A percentile compares a stretch with the other conserved stretches of the same genome.
These are phyloP conservation scores for Massospora cicadina DNA, from an alignment of 371 early-diverging fungal species.

Conservation along the genomic window DNA sequence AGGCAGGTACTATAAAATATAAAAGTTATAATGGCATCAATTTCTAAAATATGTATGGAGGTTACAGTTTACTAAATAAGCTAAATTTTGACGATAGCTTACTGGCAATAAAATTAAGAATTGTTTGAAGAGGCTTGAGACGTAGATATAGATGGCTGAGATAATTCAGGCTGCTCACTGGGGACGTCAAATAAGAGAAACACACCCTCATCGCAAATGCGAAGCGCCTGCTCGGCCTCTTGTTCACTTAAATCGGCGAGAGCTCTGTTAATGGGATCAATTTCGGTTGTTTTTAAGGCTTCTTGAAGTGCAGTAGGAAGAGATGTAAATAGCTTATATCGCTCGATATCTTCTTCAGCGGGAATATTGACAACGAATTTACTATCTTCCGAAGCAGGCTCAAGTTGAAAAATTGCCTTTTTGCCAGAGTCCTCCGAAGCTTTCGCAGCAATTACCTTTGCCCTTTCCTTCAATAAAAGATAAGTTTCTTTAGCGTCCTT, in stretches of 20 bases:
- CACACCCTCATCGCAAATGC: slow-evolving; percentile 53
- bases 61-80: too few relatives aligned
- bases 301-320: slow-evolving; percentile 55
- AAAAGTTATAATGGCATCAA: too few relatives aligned
- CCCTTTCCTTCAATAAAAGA: slow-evolving; percentile 54
- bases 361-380: slow-evolving; percentile 9
- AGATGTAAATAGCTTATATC: slow-evolving; percentile 40
- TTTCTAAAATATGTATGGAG: too few relatives aligned
- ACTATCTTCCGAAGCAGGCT: not conserved
- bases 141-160: not conserved
- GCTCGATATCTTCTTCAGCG: slow-evolving; percentile 26
- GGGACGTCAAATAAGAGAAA: slow-evolving; percentile 34
- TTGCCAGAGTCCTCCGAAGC: not conserved
- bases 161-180: not conserved
- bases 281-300: slow-evolving; percentile 51
- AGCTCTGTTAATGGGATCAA: slow-evolving; percentile 67
- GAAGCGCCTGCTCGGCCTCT: slow-evolving; percentile 52
- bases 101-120: too few relatives aligned
- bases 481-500: slow-evolving; percentile 71
- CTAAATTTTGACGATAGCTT: too few relatives aligned
- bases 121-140: too few relatives aligned
- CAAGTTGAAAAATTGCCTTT: slow-evolving; percentile 4
- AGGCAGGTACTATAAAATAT: too few relatives aligned
- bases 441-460: slow-evolving; percentile 36
- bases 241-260: slow-evolving; percentile 42